Evolutionary conservation across 257 asterid genomes (phyloP), one percentile per base, ranked within the genome.

Genomic region (Scutellaria barbata): DNA sequence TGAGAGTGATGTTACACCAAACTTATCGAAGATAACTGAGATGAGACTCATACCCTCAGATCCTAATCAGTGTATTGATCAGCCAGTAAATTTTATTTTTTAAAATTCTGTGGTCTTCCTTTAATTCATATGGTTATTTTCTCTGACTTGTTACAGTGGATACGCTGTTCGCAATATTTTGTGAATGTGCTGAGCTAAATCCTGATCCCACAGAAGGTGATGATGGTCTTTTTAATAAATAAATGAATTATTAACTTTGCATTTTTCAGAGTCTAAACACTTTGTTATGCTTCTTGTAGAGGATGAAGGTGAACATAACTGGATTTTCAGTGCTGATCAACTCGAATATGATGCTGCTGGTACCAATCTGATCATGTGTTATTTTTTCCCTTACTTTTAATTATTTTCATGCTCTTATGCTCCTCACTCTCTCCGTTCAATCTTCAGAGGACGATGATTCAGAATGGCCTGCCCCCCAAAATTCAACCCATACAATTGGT

Each of bases 131-230:
- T n/a, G 57, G 41, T 45, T 64, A 10, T 58, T 72, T 70, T 62
- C 56, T 41, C 62, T 57, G 14, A 73, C 62, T 58, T 74, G 48
- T 60, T 67, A 75, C 89, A 94, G 99, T 91, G 90, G 97, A 88
- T 61, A 80, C 88, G 5, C 69, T 94, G 81, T 94, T 94, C 59
- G 78, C 86, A 25, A 46, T 87, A 58, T 94, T 94, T 51, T 94
- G 99, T 74, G 96, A 91, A 78, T 94, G 99, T 69, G 99, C 99
- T 72, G 99, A 94, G 86, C 87, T 94, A 30, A 94, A 94, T 78
- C 97, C 97, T 64, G 99, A 89, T 74, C 95, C 96, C 45, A 52
- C 71, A 5, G 95, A 83, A 69, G 96, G 93, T 85, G 71, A 72
- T 61, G 39, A 66, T 68, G 7, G 42, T 76, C 64, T 66, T 54